Evolutionary conservation across 2,329 filamentous ascomycete species (phyloP), one percentile per base, ranked within the genome.

Genomic region (Stagonosporopsis tanaceti): DNA sequence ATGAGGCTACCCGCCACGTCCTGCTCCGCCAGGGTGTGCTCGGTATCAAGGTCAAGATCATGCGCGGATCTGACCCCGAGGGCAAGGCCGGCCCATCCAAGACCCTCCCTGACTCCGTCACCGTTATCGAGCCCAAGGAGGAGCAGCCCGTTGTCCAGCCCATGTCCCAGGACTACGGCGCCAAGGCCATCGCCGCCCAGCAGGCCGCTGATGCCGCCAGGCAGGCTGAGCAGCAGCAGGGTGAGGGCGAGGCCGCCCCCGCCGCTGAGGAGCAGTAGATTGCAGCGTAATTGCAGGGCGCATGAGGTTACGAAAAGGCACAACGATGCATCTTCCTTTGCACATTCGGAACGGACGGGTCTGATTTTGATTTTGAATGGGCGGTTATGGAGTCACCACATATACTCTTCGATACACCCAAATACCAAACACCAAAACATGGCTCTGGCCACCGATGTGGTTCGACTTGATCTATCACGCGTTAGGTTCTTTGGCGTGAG

Each of bases 11-110:
- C 78, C 95, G 95, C 77, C 95, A 99, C 92, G 95, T 99, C 77
- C 93, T 99, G 72, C 93, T 99, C 82, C 92, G 96, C 85, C 95
- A 99, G 87, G 95, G 95, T 91, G 95, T 99, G 71, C 87, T 99
- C 71, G 95, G 95, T 85, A 99, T 99, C 87, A 99, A 99, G 89
- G 95, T 99, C 84, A 99, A 99, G 93, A 99, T 99, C 86, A 99
- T 99, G 95, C 93, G 96, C 81, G 95, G 95, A 80, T 95, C 92
- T 75, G 95, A 99, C 86, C 95, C 95, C 81, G 93, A 98, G 85
- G 95, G 95, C 89, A 99, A 99, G 90, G 89, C 92, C 77, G 93
- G 95, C 73, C 93, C 94, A 76, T 92, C 93, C 84, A 97, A 98
- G 89, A 89, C 93, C 71, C 92, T 99, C 69, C 95, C 95, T 73